Conservation (phyloP, 768 basidiomycete genomes). For the Postia placenta region DNA sequence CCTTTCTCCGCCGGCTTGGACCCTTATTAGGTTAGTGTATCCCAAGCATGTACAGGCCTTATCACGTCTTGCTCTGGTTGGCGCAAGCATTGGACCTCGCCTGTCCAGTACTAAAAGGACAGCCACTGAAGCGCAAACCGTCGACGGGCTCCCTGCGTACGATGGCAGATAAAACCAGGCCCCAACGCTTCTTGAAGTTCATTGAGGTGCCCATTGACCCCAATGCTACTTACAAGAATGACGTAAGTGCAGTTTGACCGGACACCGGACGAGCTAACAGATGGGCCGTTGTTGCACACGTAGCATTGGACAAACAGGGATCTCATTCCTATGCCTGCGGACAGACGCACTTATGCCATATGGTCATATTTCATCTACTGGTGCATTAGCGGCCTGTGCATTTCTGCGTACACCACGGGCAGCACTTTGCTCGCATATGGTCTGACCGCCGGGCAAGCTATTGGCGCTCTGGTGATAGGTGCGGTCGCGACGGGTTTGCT, state of each 20-base stretch:
- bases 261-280: too few species aligned
- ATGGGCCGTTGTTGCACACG: too few species aligned
- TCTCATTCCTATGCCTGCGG: constrained; percentile 16
- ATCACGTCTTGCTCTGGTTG: background rate
- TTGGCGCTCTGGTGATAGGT: constrained; percentile 13
- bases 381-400: constrained; percentile 15
- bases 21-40: background rate
- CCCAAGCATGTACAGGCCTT: background rate
- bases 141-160: too few species aligned
- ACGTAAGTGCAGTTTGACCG: background rate
- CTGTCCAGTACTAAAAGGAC: too few species aligned
- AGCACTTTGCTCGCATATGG: constrained; percentile 13
- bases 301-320: constrained; percentile 16
- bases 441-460: constrained; percentile 14
- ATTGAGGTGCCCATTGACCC: constrained; percentile 4
- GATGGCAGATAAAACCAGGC: too few species aligned
- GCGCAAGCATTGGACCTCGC: background rate
- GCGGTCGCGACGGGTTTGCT: background rate
- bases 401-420: constrained; percentile 12
- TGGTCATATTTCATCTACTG: constrained; percentile 18
- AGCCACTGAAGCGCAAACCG: too few species aligned
- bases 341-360: constrained; percentile 15
- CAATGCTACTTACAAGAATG: constrained; percentile 3
- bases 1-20: too few species aligned
- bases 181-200: background rate